Base-by-base conservation (phyloP, 108 stramenopile genomes). In the Pseudonitzschia multiseries region DNA sequence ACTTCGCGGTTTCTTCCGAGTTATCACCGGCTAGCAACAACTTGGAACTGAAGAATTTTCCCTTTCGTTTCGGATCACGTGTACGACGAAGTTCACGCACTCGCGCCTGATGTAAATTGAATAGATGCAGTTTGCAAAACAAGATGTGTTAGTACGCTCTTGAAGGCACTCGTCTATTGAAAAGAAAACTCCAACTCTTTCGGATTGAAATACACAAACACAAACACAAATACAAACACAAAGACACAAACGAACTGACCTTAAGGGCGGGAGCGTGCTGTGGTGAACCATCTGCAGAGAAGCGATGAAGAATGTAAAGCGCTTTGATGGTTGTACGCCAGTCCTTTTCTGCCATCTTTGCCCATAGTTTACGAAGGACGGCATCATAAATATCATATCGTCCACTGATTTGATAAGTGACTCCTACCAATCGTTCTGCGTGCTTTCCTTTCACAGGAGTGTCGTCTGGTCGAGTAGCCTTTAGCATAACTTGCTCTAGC, bases 401-500 rank as follows among this genome's bases (percentile, higher is more conserved):
- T 22, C 86, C 81, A 57, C 88, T 87, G 57, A 93, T 96, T 77
- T 96, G 95, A 73, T 96, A 96, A 0, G 95, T 96, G 0, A 96
- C 93, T 12, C 93, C 91, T 26, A 96, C 91, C 48, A 96, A 71
- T 51, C 93, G 84, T 64, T 96, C 95, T 28, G 89, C 91, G 63
- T 96, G 95, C 81, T 96, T 96, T 54, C 88, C 84, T 79, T 96
- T 96, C 62, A 96, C 92, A 57, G 88, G 89, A 18, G 80, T 79
- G 72, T 93, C 90, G 74, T 93, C 89, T 5, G 95, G 95, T 44
- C 88, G 78, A 1, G 95, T 96, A 13, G 95, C 85, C 66, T 96
- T 96, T 56, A 96, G 84, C 89, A 96, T 89, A 67, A 93, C 94
- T 79, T 95, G 94, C 69, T 95, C 94, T 17, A 95, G 82, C 69